Evolutionary conservation across 2,329 filamentous ascomycete genomes (phyloP), one percentile per base, ranked within the genome.

Genomic region (Talaromyces pinophilus): DNA sequence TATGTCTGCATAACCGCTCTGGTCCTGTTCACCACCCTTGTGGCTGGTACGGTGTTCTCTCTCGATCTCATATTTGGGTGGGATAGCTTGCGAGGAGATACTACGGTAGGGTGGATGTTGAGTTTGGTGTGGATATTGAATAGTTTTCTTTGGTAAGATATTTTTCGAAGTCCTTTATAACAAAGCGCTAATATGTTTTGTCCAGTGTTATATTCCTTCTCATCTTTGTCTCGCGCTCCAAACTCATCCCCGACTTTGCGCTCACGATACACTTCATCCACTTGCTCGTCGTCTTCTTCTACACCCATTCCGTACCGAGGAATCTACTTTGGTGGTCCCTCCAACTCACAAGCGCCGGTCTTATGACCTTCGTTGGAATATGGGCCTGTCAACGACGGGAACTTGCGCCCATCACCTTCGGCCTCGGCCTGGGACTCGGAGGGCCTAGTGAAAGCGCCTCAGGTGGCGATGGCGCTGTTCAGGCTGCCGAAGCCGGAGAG

Each of bases 371-470:
- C 57, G 82, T 95, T 1, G 93, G 92, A 3, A 90, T 96, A 44
- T 98, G 94, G 92, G 92, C 90, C 2, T 98, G 94, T 76, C 92
- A 90, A 74, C 96, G 93, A 84, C 86, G 94, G 68, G 95, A 99
- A 79, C 81, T 99, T 65, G 86, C 88, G 73, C 94, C 95, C 11
- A 96, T 98, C 72, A 90, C 87, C 67, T 97, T 98, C 75, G 92
- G 92, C 22, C 57, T 64, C 5, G 90, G 90, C 2, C 73, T 74
- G n/a, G 71, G 67, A 60, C 62, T 68, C 11, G 68, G 70, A 44
- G 71, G 69, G 40, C 71, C 66, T 35, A n/a, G 15, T 28, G 40
- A 50, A 28, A 54, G 71, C 67, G 38, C 44, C 28, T 60, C 38
- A 33, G 57, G 57, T 8, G 22, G 57, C 67, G 25, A 65, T 65